Evolutionary conservation across 108 stramenopile genomes (phyloP).

Genomic region (Asterionellopsis glacialis): DNA sequence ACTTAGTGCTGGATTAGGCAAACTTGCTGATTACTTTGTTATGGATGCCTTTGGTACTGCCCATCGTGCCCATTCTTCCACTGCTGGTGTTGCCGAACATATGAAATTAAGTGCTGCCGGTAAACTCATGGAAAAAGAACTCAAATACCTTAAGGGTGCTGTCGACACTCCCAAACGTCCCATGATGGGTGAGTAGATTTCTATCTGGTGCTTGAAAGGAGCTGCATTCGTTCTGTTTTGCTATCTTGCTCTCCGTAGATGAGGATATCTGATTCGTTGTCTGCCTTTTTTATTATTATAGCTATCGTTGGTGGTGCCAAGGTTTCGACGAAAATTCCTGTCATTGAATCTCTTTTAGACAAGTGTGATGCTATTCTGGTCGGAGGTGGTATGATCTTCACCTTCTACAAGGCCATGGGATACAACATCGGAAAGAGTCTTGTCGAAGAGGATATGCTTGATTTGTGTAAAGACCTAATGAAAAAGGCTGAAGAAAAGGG

Average conservation of each 20-base stretch:
- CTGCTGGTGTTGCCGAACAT: constrained; percentile 86
- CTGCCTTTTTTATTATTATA: too few species aligned
- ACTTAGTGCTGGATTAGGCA: constrained; percentile 78
- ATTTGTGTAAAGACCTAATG: constrained; percentile 84
- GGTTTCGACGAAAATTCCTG: constrained; percentile 97
- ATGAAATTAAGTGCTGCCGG: constrained; percentile 82
- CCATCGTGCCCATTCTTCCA: constrained; percentile 97
- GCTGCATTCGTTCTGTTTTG: too few species aligned
- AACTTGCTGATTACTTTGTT: constrained; percentile 91
- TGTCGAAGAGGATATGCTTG: constrained; percentile 91
- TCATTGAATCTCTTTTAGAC: constrained; percentile 94
- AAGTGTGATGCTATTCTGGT: constrained; percentile 93
- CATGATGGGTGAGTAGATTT: constrained; percentile 42
- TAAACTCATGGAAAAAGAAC: constrained; percentile 90
- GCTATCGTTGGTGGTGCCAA: constrained; percentile 99
- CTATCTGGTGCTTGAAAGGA: too few species aligned
- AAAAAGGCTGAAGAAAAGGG: constrained; percentile 95
- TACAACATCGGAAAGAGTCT: constrained; percentile 84
- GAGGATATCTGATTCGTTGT: too few species aligned
- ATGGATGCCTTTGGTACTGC: constrained; percentile 99
- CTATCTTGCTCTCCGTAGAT: too few species aligned
- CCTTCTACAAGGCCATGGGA: constrained; percentile 96
- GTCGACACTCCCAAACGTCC: constrained; percentile 94
- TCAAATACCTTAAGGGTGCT: constrained; percentile 95
- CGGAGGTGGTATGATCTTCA: constrained; percentile 99